Conservation (phyloP, 768 basidiomycete genomes). For the Gelatoporia subvermispora region DNA sequence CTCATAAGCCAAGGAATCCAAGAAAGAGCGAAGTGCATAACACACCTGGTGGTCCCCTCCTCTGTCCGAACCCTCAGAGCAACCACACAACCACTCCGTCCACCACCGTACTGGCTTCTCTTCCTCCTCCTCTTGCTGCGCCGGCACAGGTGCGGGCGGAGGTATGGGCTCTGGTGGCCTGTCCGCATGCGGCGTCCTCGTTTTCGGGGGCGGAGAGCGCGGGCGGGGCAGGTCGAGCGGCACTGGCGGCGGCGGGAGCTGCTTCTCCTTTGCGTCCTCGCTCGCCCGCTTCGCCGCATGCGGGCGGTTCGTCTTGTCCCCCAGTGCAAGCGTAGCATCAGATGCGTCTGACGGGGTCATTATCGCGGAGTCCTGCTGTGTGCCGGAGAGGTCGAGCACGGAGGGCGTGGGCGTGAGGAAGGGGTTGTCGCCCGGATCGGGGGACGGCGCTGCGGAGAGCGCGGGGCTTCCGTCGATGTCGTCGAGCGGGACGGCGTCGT, state of each 20-base stretch:
- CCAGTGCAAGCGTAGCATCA: slow-evolving; percentile 18
- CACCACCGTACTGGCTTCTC: slow-evolving; percentile 57
- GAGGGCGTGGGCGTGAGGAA: slow-evolving; percentile 37
- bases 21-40: slow-evolving; percentile 1
- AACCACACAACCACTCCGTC: slow-evolving; percentile 85
- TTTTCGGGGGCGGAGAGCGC: slow-evolving; percentile 48
- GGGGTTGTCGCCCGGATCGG: slow-evolving; percentile 32
- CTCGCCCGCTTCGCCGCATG: too few species aligned
- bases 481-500: slow-evolving; percentile 52
- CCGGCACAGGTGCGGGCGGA: slow-evolving; percentile 20
- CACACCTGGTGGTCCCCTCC: slow-evolving; percentile 69
- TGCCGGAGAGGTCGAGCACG: slow-evolving; percentile 43
- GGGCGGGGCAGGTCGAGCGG: slow-evolving; percentile 62
- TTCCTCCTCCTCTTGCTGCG: slow-evolving; percentile 26
- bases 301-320: slow-evolving; percentile 1
- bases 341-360: slow-evolving; percentile 18
- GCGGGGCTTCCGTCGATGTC: slow-evolving; percentile 37
- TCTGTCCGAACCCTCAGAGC: slow-evolving; percentile 67
- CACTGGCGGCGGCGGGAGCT: slow-evolving; percentile 41
- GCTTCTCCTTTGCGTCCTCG: too few species aligned
- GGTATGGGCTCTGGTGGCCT: slow-evolving; percentile 35
- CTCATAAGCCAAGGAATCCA: not conserved
- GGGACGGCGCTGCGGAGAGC: slow-evolving; percentile 33
- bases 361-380: slow-evolving; percentile 21
- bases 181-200: slow-evolving; percentile 30